These are phyloP conservation scores for Strobilomyces echinocephalus DNA, from an alignment of 768 basidiomycete species.

Conservation along the genomic window DNA sequence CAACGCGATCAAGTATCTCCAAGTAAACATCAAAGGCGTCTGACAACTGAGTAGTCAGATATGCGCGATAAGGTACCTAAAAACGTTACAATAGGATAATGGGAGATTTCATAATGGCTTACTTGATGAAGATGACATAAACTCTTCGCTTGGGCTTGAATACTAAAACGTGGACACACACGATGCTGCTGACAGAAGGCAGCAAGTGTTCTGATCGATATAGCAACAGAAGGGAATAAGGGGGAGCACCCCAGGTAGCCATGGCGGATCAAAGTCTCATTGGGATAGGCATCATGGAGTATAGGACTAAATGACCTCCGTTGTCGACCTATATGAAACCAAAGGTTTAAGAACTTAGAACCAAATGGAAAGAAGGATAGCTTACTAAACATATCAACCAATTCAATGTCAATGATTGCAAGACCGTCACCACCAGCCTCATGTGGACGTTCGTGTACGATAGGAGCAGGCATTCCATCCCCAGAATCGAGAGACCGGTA, in stretches of 20 bases:
- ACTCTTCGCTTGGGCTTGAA: constrained; percentile 1
- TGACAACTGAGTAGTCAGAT: constrained; percentile 1
- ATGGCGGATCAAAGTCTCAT: constrained; percentile 5
- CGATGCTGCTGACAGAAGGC: constrained; percentile 2
- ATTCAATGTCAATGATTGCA: not conserved
- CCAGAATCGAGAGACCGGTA: not conserved
- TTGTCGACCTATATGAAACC: not conserved
- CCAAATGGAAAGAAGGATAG: too few species aligned
- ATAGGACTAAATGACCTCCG: not conserved
- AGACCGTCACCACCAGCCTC: not conserved
- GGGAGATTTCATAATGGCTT: not conserved
- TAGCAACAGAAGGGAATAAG: constrained; percentile 2
- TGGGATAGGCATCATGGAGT: not conserved
- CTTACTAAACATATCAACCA: not conserved
- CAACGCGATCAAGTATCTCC: constrained; percentile 5
- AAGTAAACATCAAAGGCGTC: constrained; percentile 7
- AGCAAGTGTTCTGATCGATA: constrained; percentile 14
- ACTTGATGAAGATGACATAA: constrained; percentile 1
- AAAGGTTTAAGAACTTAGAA: not conserved
- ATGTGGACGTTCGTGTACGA: not conserved
- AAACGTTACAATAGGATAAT: not conserved
- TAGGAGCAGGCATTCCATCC: not conserved
- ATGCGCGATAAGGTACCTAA: constrained; percentile 5
- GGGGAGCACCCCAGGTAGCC: constrained; percentile 12
- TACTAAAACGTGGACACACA: constrained; percentile 2